Base-by-base conservation (phyloP, 805 yeast species). In the Starmerella cellae region DNA sequence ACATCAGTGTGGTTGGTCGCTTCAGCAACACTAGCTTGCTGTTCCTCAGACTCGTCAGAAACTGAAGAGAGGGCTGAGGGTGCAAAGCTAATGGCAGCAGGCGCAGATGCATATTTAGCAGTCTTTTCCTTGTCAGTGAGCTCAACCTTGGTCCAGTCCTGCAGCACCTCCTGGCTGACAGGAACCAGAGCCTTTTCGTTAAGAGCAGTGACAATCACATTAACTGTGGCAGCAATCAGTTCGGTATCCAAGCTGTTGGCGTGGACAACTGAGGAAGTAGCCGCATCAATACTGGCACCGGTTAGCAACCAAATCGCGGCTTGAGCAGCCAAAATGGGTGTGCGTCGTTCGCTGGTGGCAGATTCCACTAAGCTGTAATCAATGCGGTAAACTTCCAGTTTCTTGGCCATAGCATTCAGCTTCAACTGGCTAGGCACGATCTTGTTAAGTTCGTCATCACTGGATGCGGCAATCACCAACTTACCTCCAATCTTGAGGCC, bases 221-320 rank as follows among this genome's bases (percentile, higher is more conserved):
- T 64, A 2, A 50, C 66, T 41, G 57, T 72, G 4, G 76, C 74
- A 38, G 75, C 76, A 42, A 82, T 71, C 50, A 84, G 69, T 64
- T 85, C 95, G 46, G 83, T 81, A 49, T 78, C 84, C 39, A 79
- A 71, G 39, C 94, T 91, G 47, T 80, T 79, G 14, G 91, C 77
- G 58, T 79, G 82, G 62, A 79, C 74, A 53, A 84, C 73, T 59
- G 79, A 78, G 61, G 82, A 76, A 46, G 82, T 84, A 50, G 80
- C 69, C 28, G 77, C 76, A 38, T 77, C 78, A 35, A 75, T 67
- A 31, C 69, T 70, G 14, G 84, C 82, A 48, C 70, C 73, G 6
- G 81, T 73, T 34, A 70, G 65, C 46, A 71, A 70, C 94, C 94
- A 84, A 67, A 83, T 79, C 0, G 78, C 82, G 33, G 79, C 73